phyloP scores from a whole-genome alignment of 805 yeast genomes.

The Saccharomycopsis sp. region DNA sequence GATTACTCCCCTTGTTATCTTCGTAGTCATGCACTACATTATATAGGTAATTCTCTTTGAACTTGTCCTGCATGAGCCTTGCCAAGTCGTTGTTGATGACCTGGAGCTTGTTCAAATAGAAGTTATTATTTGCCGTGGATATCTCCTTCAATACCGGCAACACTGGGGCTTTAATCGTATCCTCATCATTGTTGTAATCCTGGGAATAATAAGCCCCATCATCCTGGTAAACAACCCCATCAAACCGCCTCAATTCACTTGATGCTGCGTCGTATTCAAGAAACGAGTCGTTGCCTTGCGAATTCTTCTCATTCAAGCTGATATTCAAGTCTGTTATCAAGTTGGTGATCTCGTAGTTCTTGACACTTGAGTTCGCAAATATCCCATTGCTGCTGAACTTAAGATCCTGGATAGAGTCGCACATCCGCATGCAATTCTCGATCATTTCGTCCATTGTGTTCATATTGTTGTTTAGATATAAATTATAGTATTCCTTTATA shows the following conservation, averaged over 20 bases:
- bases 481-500: background rate
- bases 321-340: slow-evolving; percentile 19
- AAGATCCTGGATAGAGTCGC: background rate
- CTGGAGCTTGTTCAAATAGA: slow-evolving; percentile 5
- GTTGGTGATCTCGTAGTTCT: slow-evolving; percentile 18
- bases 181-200: slow-evolving; percentile 13
- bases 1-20: background rate
- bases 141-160: slow-evolving; percentile 11
- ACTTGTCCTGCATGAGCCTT: slow-evolving; percentile 1
- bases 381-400: slow-evolving; percentile 7
- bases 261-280: slow-evolving; percentile 6
- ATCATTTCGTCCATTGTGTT: background rate
- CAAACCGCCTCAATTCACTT: slow-evolving; percentile 11
- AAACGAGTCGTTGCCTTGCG: background rate
- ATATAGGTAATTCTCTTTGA: background rate
- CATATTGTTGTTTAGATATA: no score
- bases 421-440: background rate
- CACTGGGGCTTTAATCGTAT: slow-evolving; percentile 10
- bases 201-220: slow-evolving; percentile 2
- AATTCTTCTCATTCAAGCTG: background rate
- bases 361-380: slow-evolving; percentile 16
- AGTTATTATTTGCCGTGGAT: slow-evolving; percentile 11
- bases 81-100: slow-evolving; percentile 2
- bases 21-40: background rate
- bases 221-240: slow-evolving; percentile 9